Conservation (phyloP, 2,329 filamentous ascomycete genomes). For the Stagonosporopsis chrysanthemi region DNA sequence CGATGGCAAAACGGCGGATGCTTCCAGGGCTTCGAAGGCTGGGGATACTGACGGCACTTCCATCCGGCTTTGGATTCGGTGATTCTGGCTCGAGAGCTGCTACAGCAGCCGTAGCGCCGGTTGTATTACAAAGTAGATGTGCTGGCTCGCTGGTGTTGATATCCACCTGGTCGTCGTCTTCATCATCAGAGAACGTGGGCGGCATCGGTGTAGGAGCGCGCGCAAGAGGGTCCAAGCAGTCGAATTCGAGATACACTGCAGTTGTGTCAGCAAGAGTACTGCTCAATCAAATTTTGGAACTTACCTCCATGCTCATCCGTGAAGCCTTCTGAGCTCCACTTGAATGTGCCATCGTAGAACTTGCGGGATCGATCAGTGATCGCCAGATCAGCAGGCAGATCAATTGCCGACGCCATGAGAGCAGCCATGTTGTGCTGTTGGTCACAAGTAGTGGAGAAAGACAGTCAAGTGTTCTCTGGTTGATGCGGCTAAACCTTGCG, state of each 20-base stretch:
- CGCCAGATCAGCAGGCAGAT: neutral
- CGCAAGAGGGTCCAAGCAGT: conserved; percentile 27
- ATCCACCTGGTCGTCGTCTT: neutral
- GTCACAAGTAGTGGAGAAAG: neutral
- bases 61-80: neutral
- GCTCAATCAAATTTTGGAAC: neutral
- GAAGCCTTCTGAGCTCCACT: conserved; percentile 36
- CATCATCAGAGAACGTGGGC: conserved; percentile 20
- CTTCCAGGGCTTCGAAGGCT: neutral
- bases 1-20: neutral
- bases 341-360: conserved; percentile 43
- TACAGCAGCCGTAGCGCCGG: no score
- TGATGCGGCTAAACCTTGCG: neutral
- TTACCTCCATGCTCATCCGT: conserved; percentile 35
- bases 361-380: conserved; percentile 35
- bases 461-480: neutral
- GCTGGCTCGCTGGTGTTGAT: neutral
- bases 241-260: conserved; percentile 26
- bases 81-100: neutral
- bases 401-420: no score
- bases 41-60: neutral
- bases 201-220: conserved; percentile 33
- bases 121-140: neutral
- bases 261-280: neutral
- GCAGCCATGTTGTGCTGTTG: neutral